phyloP scores from a whole-genome alignment of 441 rosid genomes.

The Bruguiera hainesii region DNA sequence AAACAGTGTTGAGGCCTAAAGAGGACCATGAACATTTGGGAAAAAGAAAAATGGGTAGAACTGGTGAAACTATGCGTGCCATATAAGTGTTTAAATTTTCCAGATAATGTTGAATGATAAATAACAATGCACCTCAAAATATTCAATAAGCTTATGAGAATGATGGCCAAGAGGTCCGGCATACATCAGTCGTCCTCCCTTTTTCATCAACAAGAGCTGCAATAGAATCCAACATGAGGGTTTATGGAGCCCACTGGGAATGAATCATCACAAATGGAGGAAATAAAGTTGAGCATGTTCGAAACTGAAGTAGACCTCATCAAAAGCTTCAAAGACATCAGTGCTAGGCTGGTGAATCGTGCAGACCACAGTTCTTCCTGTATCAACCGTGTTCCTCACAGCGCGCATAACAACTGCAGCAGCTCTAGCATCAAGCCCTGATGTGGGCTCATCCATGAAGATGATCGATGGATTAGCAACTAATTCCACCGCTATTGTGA shows the following conservation, averaged over 20 bases:
- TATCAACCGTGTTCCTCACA: conserved; percentile 77
- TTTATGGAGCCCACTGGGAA: not conserved
- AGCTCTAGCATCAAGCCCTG: conserved; percentile 86
- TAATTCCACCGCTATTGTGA: conserved; percentile 77
- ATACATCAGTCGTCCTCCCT: conserved; percentile 38
- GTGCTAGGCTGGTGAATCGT: conserved; percentile 90
- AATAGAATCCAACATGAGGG: not conserved
- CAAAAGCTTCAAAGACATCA: conserved; percentile 83
- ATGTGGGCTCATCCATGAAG: conserved; percentile 87
- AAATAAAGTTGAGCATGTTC: no score
- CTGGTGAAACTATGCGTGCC: no score
- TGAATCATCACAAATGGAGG: not conserved
- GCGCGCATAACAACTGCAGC: conserved; percentile 88
- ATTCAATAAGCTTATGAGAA: conserved; percentile 13
- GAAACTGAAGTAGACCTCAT: conserved; percentile 45
- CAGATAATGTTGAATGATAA: no score
- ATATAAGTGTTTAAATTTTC: no score
- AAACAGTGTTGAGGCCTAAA: no score
- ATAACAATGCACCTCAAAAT: not conserved
- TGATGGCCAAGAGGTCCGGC: conserved; percentile 34
- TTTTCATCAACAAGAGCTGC: conserved; percentile 39
- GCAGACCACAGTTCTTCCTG: conserved; percentile 85
- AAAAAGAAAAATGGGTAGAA: no score
- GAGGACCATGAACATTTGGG: no score
- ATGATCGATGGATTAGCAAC: conserved; percentile 80